phyloP scores from a whole-genome alignment of 2,329 filamentous ascomycete genomes.

The Parafenestella ontariensis region DNA sequence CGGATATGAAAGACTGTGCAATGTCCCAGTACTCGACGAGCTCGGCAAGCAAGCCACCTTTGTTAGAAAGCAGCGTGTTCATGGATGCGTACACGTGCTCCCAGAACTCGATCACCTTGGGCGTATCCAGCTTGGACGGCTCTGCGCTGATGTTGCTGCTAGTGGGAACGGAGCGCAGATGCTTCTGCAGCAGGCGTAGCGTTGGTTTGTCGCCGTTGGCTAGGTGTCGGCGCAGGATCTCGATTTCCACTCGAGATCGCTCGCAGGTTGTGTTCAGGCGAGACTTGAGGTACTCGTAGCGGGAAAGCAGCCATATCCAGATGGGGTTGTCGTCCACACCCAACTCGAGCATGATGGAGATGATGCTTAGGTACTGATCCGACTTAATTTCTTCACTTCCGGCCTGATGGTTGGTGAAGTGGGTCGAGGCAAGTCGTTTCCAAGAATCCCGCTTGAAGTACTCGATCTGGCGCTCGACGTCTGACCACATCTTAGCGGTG shows the following conservation, averaged over 20 bases:
- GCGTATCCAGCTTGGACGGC: constrained; percentile 71
- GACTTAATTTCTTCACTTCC: constrained; percentile 60
- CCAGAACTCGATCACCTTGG: constrained; percentile 89
- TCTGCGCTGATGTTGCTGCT: constrained; percentile 65
- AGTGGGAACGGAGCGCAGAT: constrained; percentile 76
- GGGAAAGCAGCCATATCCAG: constrained; percentile 91
- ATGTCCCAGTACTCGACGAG: constrained; percentile 94
- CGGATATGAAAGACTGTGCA: constrained; percentile 86
- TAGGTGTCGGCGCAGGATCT: constrained; percentile 83
- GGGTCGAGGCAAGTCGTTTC: constrained; percentile 76
- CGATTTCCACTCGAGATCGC: constrained; percentile 88
- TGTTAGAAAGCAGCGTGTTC: constrained; percentile 72
- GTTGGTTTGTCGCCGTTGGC: constrained; percentile 76
- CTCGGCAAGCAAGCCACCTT: constrained; percentile 84
- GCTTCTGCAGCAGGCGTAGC: constrained; percentile 72
- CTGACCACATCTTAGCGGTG: constrained; percentile 92
- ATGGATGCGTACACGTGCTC: constrained; percentile 83
- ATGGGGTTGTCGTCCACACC: constrained; percentile 96
- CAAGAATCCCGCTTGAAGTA: constrained; percentile 88
- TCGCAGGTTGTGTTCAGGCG: constrained; percentile 83
- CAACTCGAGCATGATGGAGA: constrained; percentile 85
- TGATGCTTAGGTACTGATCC: constrained; percentile 92
- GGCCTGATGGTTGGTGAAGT: constrained; percentile 59
- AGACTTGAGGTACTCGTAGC: constrained; percentile 86
- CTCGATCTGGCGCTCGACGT: constrained; percentile 87